Evolutionary conservation across 2,329 filamentous ascomycete species (phyloP), one percentile per base, ranked within the genome.

Genomic region (Scedosporium apiospermum): DNA sequence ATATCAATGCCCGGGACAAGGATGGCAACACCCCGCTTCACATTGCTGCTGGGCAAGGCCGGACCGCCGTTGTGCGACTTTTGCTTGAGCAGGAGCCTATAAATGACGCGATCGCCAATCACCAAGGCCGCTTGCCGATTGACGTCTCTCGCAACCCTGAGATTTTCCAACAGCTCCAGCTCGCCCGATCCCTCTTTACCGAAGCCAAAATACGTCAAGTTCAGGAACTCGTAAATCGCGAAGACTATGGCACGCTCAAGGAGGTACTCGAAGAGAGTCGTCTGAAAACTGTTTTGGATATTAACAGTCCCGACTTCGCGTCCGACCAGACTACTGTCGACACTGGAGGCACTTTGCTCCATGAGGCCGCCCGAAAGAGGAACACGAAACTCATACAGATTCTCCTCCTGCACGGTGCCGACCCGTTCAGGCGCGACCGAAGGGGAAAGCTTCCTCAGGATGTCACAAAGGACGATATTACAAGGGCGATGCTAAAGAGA

Each of bases 401-500:
- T 18, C 81, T 99, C 12, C 80, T 99, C 44, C 86, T 98, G 61
- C 96, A 98, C 71, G 95, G 95, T 10, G 95, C 93, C 10, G 95
- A 99, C 74, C 95, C 95, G 0, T 99, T 99, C 77, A 88, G 92
- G 63, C 87, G 95, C 64, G 95, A 99, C 75, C 90, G 92, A 69
- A 96, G 92, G 76, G 95, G 95, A 58, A 98, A 96, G 75, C 82
- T 99, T 38, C 92, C 95, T 2, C 95, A 99, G 72, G 93, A 97
- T 74, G 88, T 97, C 57, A 98, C 95, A 61, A 96, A 95, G 71
- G 95, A 99, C 72, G 95, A 99, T 70, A 85, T 85, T 64, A 96
- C 91, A 16, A 86, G 88, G 64, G 86, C 89, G 9, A 93, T 99
- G 70, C 78, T 99, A 58, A 99, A 98, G 77, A 91, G 88, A 69